Evolutionary conservation across 148 eudicot species (phyloP).

Genomic region (Cornus controversa): DNA sequence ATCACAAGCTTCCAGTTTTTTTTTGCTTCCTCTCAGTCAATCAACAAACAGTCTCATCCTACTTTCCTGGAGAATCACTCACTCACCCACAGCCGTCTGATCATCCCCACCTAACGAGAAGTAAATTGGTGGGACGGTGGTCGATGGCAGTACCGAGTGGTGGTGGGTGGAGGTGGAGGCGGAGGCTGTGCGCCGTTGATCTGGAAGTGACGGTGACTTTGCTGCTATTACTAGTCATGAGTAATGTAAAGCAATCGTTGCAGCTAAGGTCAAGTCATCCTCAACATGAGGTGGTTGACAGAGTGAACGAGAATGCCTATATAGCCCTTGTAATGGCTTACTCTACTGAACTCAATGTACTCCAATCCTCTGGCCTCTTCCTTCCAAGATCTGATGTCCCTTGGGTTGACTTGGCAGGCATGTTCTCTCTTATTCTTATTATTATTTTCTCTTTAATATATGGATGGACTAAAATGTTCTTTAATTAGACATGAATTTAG

Average conservation of each 20-base stretch:
- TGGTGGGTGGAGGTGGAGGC: background rate
- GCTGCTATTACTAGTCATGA: constrained; percentile 3
- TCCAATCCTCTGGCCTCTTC: constrained; percentile 38
- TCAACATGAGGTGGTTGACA: constrained; percentile 27
- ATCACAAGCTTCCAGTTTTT: background rate
- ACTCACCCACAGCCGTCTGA: background rate
- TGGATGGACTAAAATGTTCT: too few species aligned
- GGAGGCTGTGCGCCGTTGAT: background rate
- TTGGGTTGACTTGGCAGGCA: constrained; percentile 35
- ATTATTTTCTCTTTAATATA: background rate
- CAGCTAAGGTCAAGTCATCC: constrained; percentile 39
- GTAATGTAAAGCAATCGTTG: constrained; percentile 24
- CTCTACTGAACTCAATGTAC: constrained; percentile 43
- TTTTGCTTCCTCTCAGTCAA: background rate
- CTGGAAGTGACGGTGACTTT: background rate
- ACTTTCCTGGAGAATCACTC: background rate
- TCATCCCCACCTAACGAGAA: too few species aligned
- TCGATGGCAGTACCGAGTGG: background rate
- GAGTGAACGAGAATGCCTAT: constrained; percentile 37
- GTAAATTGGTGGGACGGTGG: background rate
- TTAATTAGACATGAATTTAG: too few species aligned
- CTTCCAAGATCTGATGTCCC: constrained; percentile 28
- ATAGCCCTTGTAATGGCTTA: constrained; percentile 50
- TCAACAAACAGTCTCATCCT: background rate
- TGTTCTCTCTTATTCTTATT: background rate